These are phyloP conservation scores for Chalciporus piperatoides DNA, from an alignment of 1,284 basidiomycete species.

Conservation along the genomic window DNA sequence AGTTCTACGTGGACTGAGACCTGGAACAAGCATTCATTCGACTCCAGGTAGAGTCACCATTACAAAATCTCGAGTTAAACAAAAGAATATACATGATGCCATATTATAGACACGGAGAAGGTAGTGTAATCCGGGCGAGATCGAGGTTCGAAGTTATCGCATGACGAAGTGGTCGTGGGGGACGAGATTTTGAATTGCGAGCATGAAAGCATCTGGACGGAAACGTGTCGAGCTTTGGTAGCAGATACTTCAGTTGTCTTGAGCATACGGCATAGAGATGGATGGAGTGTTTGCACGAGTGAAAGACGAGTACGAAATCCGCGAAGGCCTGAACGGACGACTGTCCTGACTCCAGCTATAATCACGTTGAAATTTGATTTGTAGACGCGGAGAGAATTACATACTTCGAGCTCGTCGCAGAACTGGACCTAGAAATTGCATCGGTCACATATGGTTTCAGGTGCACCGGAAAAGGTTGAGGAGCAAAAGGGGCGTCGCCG, in stretches of 20 bases:
- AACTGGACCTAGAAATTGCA: constrained; percentile 32
- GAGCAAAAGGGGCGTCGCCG: constrained; percentile 27
- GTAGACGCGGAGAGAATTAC: constrained; percentile 8
- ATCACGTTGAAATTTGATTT: constrained; percentile 6
- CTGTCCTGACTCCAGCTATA: constrained; percentile 33
- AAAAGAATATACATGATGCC: constrained; percentile 35
- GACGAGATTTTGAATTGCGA: constrained; percentile 10
- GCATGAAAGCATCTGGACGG: constrained; percentile 26
- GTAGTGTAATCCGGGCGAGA: constrained; percentile 14
- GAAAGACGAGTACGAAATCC: constrained; percentile 12
- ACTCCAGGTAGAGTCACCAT: constrained; percentile 22
- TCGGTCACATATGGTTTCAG: constrained; percentile 22
- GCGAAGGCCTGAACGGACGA: constrained; percentile 19
- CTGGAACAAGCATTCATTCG: constrained; percentile 25
- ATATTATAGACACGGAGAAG: constrained; percentile 26
- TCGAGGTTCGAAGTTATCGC: constrained; percentile 24
- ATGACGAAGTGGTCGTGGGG: constrained; percentile 2
- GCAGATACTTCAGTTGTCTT: not conserved
- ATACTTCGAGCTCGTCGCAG: constrained; percentile 37
- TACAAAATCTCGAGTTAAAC: constrained; percentile 28
- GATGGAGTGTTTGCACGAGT: constrained; percentile 10
- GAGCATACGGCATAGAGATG: constrained; percentile 24
- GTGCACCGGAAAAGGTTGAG: constrained; percentile 28
- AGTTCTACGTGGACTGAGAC: too few species aligned
- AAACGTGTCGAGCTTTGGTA: constrained; percentile 3